A percentile compares a stretch with the other conserved stretches of the same genome.
Conservation (phyloP, 2,329 filamentous ascomycete genomes). For the Colletotrichum gloeosporioides region DNA sequence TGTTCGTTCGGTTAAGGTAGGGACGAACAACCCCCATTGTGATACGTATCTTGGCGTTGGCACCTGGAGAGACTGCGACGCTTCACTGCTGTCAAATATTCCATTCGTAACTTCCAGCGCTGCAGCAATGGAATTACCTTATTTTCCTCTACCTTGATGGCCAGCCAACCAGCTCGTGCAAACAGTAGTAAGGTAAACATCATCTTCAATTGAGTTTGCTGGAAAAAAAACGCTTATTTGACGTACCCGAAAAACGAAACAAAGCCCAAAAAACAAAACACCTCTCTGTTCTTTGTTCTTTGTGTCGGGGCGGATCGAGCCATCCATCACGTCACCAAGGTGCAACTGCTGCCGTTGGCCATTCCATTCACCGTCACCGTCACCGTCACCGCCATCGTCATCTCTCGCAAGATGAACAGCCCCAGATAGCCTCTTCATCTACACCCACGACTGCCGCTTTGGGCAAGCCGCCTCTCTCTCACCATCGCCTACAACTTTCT, state of each 20-base stretch:
- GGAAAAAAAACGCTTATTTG: background rate
- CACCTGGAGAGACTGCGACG: background rate
- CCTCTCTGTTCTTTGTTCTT: background rate
- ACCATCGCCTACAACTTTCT: background rate
- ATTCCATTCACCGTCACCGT: background rate
- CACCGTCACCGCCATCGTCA: constrained; percentile 3
- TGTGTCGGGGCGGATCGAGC: background rate
- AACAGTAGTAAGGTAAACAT: background rate
- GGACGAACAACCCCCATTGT: background rate
- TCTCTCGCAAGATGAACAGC: constrained; percentile 1
- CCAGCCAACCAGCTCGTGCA: background rate
- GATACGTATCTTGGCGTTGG: background rate
- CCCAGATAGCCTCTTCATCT: background rate
- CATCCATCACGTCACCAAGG: background rate
- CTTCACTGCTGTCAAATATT: too few relatives aligned
- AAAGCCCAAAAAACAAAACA: background rate
- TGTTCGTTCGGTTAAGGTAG: background rate
- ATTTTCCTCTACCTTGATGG: background rate
- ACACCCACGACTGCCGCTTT: background rate
- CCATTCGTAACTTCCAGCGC: background rate
- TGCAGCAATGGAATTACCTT: background rate
- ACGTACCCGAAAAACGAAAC: background rate
- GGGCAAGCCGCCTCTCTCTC: background rate
- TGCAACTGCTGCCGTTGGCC: background rate
- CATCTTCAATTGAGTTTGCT: background rate